phyloP scores from a whole-genome alignment of 2,329 filamentous ascomycete genomes.

The Penicillium sp. region DNA sequence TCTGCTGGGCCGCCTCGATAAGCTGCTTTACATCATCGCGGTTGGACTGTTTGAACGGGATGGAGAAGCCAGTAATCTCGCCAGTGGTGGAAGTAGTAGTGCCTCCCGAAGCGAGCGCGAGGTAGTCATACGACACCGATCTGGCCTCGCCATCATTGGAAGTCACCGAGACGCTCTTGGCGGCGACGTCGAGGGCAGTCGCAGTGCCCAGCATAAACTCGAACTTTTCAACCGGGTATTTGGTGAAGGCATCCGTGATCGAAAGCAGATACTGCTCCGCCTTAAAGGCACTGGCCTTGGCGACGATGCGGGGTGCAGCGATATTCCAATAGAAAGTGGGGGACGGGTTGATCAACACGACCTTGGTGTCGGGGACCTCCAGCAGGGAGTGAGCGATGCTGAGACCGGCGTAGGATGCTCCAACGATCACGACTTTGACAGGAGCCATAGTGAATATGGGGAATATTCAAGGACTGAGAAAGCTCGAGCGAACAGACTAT shows the following conservation, averaged over 20 bases:
- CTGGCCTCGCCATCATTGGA: conserved; percentile 26
- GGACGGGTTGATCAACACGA: conserved; percentile 54
- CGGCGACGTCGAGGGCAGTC: conserved; percentile 43
- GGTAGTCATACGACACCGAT: conserved; percentile 48
- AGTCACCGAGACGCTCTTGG: conserved; percentile 45
- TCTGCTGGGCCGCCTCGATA: conserved; percentile 34
- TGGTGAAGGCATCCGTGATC: conserved; percentile 48
- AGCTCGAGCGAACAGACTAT: neutral
- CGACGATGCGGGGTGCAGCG: conserved; percentile 51
- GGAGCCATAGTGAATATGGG: conserved; percentile 14
- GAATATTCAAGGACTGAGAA: neutral
- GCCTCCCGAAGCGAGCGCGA: conserved; percentile 55
- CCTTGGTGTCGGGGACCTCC: conserved; percentile 37
- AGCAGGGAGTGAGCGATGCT: conserved; percentile 37
- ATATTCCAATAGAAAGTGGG: conserved; percentile 52
- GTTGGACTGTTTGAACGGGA: conserved; percentile 44
- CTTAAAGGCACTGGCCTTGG: conserved; percentile 46
- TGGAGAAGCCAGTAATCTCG: conserved; percentile 23
- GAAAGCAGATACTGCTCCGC: conserved; percentile 48
- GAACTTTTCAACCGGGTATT: conserved; percentile 47
- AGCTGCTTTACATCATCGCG: conserved; percentile 34
- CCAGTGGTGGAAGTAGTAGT: conserved; percentile 42
- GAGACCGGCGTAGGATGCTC: conserved; percentile 37
- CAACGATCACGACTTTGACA: conserved; percentile 34
- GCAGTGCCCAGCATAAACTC: conserved; percentile 51